Base-by-base conservation (phyloP, 805 yeast species). In the Pichia eremophila region DNA sequence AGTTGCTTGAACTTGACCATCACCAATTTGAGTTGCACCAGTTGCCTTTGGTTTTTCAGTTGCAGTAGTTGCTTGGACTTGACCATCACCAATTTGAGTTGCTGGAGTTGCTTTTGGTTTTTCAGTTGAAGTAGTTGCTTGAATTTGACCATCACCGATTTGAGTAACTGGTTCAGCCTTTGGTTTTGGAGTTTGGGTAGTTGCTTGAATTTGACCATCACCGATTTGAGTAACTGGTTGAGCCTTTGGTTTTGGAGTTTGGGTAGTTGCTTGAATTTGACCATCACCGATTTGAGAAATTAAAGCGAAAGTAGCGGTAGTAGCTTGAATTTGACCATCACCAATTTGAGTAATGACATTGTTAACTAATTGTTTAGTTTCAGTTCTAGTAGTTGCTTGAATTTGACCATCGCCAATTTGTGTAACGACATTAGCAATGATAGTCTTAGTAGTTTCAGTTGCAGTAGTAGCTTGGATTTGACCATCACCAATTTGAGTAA, bases 181-280 rank as follows among this genome's bases (percentile, higher is more conserved):
- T 39, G 63, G 67, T 38, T 64, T 65, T 14, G 66, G 60, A 18
- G 64, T n/a, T n/a, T n/a, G n/a, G n/a, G 68, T 56, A 19, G 71
- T 57, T 12, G 71, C 56, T 54, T 68, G 70, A 52, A 65, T 49
- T 55, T 63, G 67, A 48, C 71, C 72, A 50, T 68, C 72, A 44
- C 58, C 52, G 52, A 68, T 68, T 55, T 67, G 72, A 27, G 69
- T 48, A 43, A 50, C 57, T 61, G 39, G 58, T 68, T 51, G 62
- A 51, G 46, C 64, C 41, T 41, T 15, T 41, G 27, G 35, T 73
- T 60, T 40, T 14, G 41, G 12, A 45, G 52, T 45, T 27, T 51
- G 49, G 29, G 52, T 60, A 47, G 73, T 66, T 38, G 71, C 71
- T 63, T 77, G 81, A 60, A 77, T 66, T 66, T 78, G 83, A 56